Evolutionary conservation across 345 rosid genomes (phyloP).

Genomic region (Lepidium aucheri): DNA sequence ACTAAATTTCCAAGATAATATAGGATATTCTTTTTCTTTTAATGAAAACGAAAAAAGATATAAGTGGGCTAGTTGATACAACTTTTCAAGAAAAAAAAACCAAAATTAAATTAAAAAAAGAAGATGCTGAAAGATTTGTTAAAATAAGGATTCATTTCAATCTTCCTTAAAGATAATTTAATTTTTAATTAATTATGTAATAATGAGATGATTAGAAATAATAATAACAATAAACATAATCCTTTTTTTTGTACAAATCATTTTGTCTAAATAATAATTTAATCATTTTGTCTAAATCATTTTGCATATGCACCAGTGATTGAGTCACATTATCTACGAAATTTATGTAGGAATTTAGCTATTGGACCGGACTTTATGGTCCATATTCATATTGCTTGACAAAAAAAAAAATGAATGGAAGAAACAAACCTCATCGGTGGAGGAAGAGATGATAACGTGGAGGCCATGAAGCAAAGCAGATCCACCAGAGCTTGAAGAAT

Average conservation of each 20-base stretch:
- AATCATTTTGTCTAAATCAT: no score
- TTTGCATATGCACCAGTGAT: no score
- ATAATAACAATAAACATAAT: neutral
- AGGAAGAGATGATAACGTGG: conserved; percentile 35
- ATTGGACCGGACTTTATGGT: no score
- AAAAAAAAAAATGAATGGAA: neutral
- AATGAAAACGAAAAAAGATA: neutral
- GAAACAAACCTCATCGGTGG: conserved; percentile 36
- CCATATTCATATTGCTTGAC: no score
- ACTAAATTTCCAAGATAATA: neutral
- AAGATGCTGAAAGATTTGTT: neutral
- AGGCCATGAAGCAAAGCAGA: conserved; percentile 39
- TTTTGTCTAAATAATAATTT: no score
- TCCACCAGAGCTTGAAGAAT: conserved; percentile 24
- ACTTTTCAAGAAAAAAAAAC: neutral
- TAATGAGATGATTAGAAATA: neutral
- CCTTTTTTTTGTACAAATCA: no score
- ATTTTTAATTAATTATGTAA: neutral
- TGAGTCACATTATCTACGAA: no score
- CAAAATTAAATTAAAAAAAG: neutral
- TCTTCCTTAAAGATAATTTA: neutral
- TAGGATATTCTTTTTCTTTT: neutral
- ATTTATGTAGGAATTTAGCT: no score
- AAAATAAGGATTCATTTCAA: neutral
- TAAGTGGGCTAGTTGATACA: neutral